Evolutionary conservation across 352 stramenopile species (phyloP).

Genomic region (Phytophthora agathidicida): DNA sequence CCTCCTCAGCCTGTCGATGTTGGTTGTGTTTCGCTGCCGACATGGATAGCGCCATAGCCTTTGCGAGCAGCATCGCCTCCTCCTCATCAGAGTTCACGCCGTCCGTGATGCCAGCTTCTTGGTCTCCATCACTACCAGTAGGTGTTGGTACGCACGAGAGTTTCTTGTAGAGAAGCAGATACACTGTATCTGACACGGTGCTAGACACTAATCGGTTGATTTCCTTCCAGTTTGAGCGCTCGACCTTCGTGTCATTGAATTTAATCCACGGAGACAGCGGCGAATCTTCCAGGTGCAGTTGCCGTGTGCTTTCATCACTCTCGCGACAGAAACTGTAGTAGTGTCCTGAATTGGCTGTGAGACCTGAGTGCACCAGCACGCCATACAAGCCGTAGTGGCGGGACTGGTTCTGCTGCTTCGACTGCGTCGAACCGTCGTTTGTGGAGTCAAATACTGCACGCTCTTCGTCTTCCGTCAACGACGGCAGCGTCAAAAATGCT

Average conservation of each 20-base stretch:
- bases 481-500: constrained; percentile 68
- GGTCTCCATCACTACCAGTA: not conserved
- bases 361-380: constrained; percentile 88
- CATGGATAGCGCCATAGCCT: constrained; percentile 91
- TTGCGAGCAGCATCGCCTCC: constrained; percentile 87
- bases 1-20: constrained; percentile 39
- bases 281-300: constrained; percentile 85
- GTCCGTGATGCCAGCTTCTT: constrained; percentile 9
- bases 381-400: constrained; percentile 89
- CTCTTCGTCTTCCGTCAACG: constrained; percentile 66
- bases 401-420: constrained; percentile 36
- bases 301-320: constrained; percentile 65
- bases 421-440: constrained; percentile 7
- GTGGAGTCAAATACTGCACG: constrained; percentile 25
- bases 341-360: constrained; percentile 90
- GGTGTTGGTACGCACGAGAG: constrained; percentile 59
- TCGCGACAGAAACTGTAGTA: constrained; percentile 92
- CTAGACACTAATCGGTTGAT: constrained; percentile 77
- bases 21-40: constrained; percentile 67
- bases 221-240: constrained; percentile 80
- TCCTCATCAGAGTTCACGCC: constrained; percentile 50
- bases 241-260: constrained; percentile 90
- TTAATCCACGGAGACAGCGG: constrained; percentile 88
- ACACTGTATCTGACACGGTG: constrained; percentile 89
- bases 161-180: constrained; percentile 90